A percentile compares a stretch with the other conserved stretches of the same genome.
Evolutionary conservation across 345 rosid species (phyloP).

Genomic region (Euphorbia lathyris): DNA sequence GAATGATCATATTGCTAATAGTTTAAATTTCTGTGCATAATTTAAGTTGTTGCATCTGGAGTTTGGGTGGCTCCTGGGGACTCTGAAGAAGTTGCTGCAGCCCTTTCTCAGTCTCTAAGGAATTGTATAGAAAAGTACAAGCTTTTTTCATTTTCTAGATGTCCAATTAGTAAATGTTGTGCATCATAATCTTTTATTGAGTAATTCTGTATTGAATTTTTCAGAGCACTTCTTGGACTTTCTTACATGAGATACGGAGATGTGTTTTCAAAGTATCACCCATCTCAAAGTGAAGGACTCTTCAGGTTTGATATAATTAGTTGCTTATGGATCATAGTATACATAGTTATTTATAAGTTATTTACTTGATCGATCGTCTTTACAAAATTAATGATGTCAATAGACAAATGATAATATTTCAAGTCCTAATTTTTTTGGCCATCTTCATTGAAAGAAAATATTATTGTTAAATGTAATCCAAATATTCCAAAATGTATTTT

Average conservation of each 20-base stretch:
- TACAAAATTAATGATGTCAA: background rate
- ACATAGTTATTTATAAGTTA: background rate
- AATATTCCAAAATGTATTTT: background rate
- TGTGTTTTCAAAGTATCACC: constrained; percentile 79
- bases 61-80: constrained; percentile 98
- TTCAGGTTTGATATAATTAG: constrained; percentile 49
- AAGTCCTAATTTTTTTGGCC: background rate
- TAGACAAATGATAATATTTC: background rate
- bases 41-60: constrained; percentile 87
- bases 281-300: constrained; percentile 66
- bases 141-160: constrained; percentile 18
- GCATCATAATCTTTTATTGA: constrained; percentile 8
- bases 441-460: background rate
- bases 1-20: constrained; percentile 1
- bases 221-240: constrained; percentile 64
- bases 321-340: background rate
- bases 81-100: constrained; percentile 91
- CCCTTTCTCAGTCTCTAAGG: constrained; percentile 87
- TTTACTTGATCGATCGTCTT: background rate
- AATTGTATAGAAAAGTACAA: constrained; percentile 83
- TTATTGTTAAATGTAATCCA: background rate
- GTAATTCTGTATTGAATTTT: constrained; percentile 23
- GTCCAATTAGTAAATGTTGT: constrained; percentile 12
- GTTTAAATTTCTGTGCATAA: constrained; percentile 13
- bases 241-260: constrained; percentile 97